These are phyloP conservation scores for Tulasnella sp. DNA, from an alignment of 768 basidiomycete species.

Conservation along the genomic window DNA sequence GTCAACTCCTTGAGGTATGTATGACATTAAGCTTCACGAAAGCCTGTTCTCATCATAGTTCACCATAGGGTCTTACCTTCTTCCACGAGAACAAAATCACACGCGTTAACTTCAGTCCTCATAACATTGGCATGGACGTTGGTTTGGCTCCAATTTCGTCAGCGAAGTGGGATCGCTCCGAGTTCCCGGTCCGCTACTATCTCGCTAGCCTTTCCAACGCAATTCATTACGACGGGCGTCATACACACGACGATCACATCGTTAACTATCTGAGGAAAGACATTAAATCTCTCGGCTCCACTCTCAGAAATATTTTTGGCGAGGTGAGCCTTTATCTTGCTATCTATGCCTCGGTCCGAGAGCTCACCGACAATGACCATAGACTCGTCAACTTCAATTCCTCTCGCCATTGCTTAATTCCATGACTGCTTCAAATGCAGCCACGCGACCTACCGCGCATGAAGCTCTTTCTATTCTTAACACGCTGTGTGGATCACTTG, in stretches of 20 bases:
- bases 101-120: conserved; percentile 3
- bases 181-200: conserved; percentile 9
- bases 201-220: conserved; percentile 6
- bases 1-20: conserved; percentile 13
- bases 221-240: neutral
- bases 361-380: neutral
- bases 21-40: too few species aligned
- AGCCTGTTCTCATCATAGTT: neutral
- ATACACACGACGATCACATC: neutral
- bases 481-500: neutral
- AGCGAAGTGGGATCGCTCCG: conserved; percentile 13
- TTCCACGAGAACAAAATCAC: conserved; percentile 15
- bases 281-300: conserved; percentile 6
- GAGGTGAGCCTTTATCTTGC: neutral
- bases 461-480: conserved; percentile 4
- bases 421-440: conserved; percentile 1
- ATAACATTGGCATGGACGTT: conserved; percentile 13
- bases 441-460: conserved; percentile 1
- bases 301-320: conserved; percentile 1
- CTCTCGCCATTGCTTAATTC: neutral
- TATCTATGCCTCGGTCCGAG: neutral
- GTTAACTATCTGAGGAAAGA: neutral
- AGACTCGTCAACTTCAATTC: conserved; percentile 4
- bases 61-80: conserved; percentile 8
- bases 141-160: conserved; percentile 5